phyloP scores from a whole-genome alignment of 2,329 filamentous ascomycete species.

The Cladosporium colombiae region DNA sequence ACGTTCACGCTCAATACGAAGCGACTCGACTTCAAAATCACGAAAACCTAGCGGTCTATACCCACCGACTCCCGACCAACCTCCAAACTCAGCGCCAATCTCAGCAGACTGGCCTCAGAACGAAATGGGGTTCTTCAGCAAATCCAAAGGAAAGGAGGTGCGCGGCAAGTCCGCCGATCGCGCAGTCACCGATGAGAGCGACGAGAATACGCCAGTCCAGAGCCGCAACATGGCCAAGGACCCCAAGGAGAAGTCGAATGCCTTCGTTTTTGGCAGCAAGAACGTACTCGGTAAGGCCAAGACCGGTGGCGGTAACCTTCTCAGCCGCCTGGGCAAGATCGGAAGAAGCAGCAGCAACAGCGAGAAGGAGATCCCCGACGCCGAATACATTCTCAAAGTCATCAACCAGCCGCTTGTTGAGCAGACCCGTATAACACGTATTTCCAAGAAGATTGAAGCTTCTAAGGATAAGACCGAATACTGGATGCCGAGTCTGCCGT shows the following conservation, averaged over 20 bases:
- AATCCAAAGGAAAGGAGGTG: conserved; percentile 30
- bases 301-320: conserved; percentile 28
- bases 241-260: conserved; percentile 29
- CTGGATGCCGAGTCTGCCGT: conserved; percentile 96
- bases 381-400: conserved; percentile 80
- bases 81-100: conserved; percentile 33
- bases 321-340: conserved; percentile 34
- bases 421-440: conserved; percentile 86
- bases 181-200: conserved; percentile 27
- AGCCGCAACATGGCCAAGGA: conserved; percentile 25
- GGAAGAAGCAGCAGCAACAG: conserved; percentile 63
- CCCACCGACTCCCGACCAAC: conserved; percentile 27
- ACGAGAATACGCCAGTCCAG: conserved; percentile 28
- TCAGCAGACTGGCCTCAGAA: conserved; percentile 30
- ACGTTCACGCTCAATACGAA: conserved; percentile 33
- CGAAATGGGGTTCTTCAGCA: conserved; percentile 27
- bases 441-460: conserved; percentile 83
- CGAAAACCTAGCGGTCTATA: conserved; percentile 24
- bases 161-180: conserved; percentile 39
- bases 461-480: conserved; percentile 96
- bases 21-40: conserved; percentile 34
- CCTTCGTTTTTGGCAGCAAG: conserved; percentile 33
- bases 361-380: conserved; percentile 64
- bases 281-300: conserved; percentile 32
- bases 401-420: conserved; percentile 85